phyloP scores from a whole-genome alignment of 257 asterid genomes.

The Gynochthodes officinalis region DNA sequence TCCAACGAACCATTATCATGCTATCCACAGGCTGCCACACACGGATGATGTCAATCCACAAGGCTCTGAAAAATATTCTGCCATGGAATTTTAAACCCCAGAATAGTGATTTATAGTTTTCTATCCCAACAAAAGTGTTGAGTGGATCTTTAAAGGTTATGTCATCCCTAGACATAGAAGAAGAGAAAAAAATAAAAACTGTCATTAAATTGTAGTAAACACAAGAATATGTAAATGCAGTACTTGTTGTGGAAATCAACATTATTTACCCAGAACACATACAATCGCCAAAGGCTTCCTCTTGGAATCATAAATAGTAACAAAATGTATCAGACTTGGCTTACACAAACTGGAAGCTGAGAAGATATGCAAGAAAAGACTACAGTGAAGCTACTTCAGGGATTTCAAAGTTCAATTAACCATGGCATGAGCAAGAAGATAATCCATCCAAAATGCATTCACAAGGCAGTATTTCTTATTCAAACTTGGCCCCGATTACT shows the following conservation, averaged over 20 bases:
- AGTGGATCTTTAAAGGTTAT: constrained; percentile 80
- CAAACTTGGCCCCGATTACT: background rate
- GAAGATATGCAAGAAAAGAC: background rate
- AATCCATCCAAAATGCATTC: background rate
- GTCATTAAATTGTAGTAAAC: constrained; percentile 7
- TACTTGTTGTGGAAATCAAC: background rate
- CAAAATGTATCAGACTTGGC: background rate
- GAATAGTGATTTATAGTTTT: constrained; percentile 77
- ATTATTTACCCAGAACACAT: background rate
- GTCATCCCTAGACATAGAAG: constrained; percentile 60
- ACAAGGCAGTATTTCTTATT: background rate
- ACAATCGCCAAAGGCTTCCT: background rate
- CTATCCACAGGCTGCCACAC: constrained; percentile 96
- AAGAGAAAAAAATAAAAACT: constrained; percentile 7
- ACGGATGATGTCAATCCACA: constrained; percentile 88
- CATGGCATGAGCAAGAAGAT: background rate
- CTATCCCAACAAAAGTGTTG: constrained; percentile 75
- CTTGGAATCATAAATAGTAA: background rate
- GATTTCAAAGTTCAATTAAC: background rate
- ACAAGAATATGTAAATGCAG: background rate
- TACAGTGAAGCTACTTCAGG: background rate
- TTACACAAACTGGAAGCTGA: background rate
- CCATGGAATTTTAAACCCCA: constrained; percentile 88
- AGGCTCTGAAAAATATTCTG: constrained; percentile 62
- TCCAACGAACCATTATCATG: constrained; percentile 90